Evolutionary conservation across 495 filamentous ascomycete species (phyloP).

Genomic region (Mycothermus thermophilus): DNA sequence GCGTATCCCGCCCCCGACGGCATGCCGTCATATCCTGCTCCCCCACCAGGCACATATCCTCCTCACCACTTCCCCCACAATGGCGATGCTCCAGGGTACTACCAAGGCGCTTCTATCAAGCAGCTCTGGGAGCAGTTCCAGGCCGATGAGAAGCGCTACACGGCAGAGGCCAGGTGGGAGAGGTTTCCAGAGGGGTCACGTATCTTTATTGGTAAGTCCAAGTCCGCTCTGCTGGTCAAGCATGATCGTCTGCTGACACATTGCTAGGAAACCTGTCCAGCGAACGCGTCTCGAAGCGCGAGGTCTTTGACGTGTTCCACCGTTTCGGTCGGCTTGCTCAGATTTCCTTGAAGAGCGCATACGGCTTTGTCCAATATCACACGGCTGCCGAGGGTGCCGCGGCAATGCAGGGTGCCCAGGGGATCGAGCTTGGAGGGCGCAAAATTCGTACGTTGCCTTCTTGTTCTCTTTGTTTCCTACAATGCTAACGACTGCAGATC

Average conservation of each 20-base stretch:
- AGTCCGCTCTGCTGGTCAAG: too few species aligned
- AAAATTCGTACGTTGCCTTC: slow-evolving; percentile 67
- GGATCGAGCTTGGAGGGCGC: slow-evolving; percentile 60
- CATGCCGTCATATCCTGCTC: slow-evolving; percentile 42
- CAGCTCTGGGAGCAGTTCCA: slow-evolving; percentile 74
- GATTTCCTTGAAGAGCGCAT: slow-evolving; percentile 92
- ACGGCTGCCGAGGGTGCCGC: slow-evolving; percentile 55
- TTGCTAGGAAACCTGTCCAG: slow-evolving; percentile 78
- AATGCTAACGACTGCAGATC: slow-evolving; percentile 44
- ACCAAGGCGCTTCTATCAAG: slow-evolving; percentile 23
- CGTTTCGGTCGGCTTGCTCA: slow-evolving; percentile 80
- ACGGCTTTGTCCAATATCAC: slow-evolving; percentile 92
- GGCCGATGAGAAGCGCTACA: slow-evolving; percentile 49
- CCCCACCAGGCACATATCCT: slow-evolving; percentile 38
- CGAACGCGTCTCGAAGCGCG: slow-evolving; percentile 84
- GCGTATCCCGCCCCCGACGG: slow-evolving; percentile 36
- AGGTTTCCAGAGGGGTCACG: slow-evolving; percentile 74
- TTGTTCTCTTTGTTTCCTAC: slow-evolving; percentile 2
- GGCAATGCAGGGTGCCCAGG: slow-evolving; percentile 67
- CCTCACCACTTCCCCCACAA: slow-evolving; percentile 30
- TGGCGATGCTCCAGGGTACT: slow-evolving; percentile 2
- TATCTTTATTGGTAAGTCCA: slow-evolving; percentile 78
- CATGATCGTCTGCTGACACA: not conserved
- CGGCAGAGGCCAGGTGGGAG: slow-evolving; percentile 55
- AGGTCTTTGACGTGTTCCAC: slow-evolving; percentile 82